These are phyloP conservation scores for Monosporascus sp. DNA, from an alignment of 2,329 filamentous ascomycete species.

Conservation along the genomic window DNA sequence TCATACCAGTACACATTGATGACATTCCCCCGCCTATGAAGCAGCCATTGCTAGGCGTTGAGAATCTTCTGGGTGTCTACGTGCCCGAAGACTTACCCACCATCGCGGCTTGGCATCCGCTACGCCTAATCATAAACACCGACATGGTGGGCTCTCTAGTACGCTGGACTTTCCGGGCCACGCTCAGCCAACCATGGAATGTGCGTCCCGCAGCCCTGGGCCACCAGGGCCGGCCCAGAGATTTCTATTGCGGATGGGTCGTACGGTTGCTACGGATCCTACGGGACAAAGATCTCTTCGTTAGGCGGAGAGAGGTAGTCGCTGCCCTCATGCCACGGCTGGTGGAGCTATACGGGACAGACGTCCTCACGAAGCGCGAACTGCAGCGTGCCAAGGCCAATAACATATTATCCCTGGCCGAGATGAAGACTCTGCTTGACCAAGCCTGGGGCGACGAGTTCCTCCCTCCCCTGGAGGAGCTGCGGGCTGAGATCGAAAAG, in stretches of 20 bases:
- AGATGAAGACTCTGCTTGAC: slow-evolving; percentile 33
- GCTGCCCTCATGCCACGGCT: slow-evolving; percentile 26
- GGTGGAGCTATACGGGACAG: slow-evolving; percentile 28
- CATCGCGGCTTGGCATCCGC: slow-evolving; percentile 38
- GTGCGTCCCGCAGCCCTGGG: slow-evolving; percentile 3
- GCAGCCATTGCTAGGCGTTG: slow-evolving; percentile 26
- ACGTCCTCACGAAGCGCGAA: slow-evolving; percentile 10
- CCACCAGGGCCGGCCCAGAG: slow-evolving; percentile 6
- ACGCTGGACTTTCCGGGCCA: slow-evolving; percentile 41
- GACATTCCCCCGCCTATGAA: slow-evolving; percentile 36
- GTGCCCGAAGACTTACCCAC: slow-evolving; percentile 39
- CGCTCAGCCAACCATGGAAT: slow-evolving; percentile 15
- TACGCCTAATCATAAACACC: slow-evolving; percentile 40
- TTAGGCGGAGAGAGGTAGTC: slow-evolving; percentile 18
- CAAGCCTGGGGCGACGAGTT: slow-evolving; percentile 31
- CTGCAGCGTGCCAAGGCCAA: slow-evolving; percentile 14
- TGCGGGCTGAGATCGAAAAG: slow-evolving; percentile 21
- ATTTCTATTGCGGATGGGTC: slow-evolving; percentile 26
- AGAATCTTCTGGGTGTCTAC: slow-evolving; percentile 29
- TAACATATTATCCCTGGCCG: slow-evolving; percentile 24
- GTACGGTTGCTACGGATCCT: slow-evolving; percentile 30
- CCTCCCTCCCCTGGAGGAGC: slow-evolving; percentile 23
- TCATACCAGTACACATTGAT: slow-evolving; percentile 38
- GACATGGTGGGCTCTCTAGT: slow-evolving; percentile 36
- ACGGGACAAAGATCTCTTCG: slow-evolving; percentile 24